Base-by-base conservation (phyloP, 2,329 filamentous ascomycete genomes). In the Fusarium sp. region DNA sequence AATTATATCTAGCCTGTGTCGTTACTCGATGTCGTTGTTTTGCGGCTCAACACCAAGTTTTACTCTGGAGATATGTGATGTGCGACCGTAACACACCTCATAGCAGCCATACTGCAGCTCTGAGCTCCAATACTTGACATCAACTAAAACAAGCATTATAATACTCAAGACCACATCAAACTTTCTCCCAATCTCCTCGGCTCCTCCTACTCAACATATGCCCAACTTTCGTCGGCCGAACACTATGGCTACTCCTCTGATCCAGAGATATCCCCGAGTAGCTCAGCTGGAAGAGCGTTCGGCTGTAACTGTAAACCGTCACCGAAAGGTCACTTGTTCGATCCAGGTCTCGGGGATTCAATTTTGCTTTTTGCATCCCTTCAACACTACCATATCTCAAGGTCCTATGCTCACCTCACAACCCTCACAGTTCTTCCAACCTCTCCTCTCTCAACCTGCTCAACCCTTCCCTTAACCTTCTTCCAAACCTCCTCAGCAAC, bases 401-500 rank as follows among this genome's bases (percentile, higher is more conserved):
- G 16, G 15, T 33, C 23, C 47, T 28, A 35, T 8, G 4, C 21
- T 37, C n/a, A 74, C 26, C 72, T 68, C 46, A 74, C 72, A 47
- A 71, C 42, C 69, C 86, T 82, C 48, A 87, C 83, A 23, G 68
- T 73, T 31, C 68, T 79, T 2, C 85, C 85, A 20, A 84, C 72
- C 72, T 85, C 83, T 0, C 86, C 85, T 54, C 80, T 80, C 68
- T 85, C 84, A 16, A 87, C 85, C 24, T 79, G 78, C 55, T 83
- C 82, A 13, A 89, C 74, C 58, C 82, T 80, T n/a, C 74, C 77
- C 71, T 75, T 72, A 2, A 87, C 85, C 66, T 83, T 81, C 41
- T 76, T 77, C 88, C 87, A 89, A 24, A 91, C 81, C 72, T 82
- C 82, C 58, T 85, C 84, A 8, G 83, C 83, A 9, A 91, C 87